A percentile compares a stretch with the other conserved stretches of the same genome.
Evolutionary conservation across 2,329 filamentous ascomycete genomes (phyloP).

Genomic region (Verticillium longisporum): DNA sequence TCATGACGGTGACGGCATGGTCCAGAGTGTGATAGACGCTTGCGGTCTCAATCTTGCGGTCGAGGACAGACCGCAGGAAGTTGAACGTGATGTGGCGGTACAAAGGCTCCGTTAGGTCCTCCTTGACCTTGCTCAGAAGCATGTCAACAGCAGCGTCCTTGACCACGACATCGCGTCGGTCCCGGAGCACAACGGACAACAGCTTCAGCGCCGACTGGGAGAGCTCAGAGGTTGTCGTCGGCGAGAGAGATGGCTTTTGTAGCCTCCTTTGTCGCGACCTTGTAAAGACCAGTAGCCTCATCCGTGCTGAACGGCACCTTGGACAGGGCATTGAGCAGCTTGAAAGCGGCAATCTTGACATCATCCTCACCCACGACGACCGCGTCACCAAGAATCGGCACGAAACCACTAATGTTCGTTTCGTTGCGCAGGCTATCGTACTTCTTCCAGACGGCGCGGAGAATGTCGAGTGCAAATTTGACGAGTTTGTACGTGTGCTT

Average conservation of each 20-base stretch:
- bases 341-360: constrained; percentile 81
- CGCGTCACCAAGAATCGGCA: constrained; percentile 84
- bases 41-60: constrained; percentile 77
- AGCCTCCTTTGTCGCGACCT: constrained; percentile 79
- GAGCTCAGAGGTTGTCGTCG: constrained; percentile 74
- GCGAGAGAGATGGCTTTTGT: constrained; percentile 72
- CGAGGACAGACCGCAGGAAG: constrained; percentile 82
- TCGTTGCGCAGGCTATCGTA: constrained; percentile 74
- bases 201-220: constrained; percentile 86
- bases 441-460: constrained; percentile 80
- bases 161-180: constrained; percentile 67
- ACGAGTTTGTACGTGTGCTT: constrained; percentile 83
- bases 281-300: constrained; percentile 55
- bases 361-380: constrained; percentile 83
- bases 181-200: constrained; percentile 75
- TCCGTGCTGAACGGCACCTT: constrained; percentile 75
- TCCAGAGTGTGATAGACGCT: constrained; percentile 89
- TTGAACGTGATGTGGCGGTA: constrained; percentile 91
- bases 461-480: constrained; percentile 79
- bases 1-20: constrained; percentile 84
- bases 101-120: constrained; percentile 87
- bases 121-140: constrained; percentile 72
- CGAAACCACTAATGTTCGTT: constrained; percentile 73
- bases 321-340: constrained; percentile 76
- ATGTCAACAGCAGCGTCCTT: constrained; percentile 79